Base-by-base conservation (phyloP, 2,329 filamentous ascomycete species). In the Juglanconis oblonga region DNA sequence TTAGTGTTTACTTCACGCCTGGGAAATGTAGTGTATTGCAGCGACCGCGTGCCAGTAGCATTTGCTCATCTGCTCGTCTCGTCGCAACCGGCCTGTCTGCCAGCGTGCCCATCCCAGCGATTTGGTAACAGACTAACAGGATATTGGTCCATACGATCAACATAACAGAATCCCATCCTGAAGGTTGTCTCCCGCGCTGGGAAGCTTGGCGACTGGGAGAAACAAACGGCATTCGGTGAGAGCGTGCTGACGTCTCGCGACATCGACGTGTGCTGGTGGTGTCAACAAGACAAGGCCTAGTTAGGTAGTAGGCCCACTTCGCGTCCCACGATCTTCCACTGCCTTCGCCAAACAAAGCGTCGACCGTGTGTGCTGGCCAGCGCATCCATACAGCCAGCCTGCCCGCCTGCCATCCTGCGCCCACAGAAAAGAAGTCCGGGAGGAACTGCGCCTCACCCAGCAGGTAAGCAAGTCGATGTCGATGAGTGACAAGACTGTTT, bases 1-100 rank as follows among this genome's bases (percentile, higher is more conserved):
- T 52, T 52, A 52, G 49, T 52, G 49, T 52, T 52, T 52, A 52
- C 49, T 52, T 52, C 42, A n/a, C 42, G 42, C 10, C 42, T 45
- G 13, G 42, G 42, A 24, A 24, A 24, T 5, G 4, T 47, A 17
- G 17, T 24, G 24, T 24, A 24, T 24, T 24, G 24, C 44, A 24
- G n/a, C 17, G 44, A n/a, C 14, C 44, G n/a, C 42, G 42, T 44
- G 24, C 24, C 24, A 24, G 24, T 24, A 24, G 24, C 24, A 24
- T 24, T 24, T 24, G 24, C 24, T 24, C 24, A 24, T 24, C 24
- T 24, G 24, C 24, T 2, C 24, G 24, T 24, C 24, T 24, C 24
- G 24, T 24, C 24, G 24, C 24, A 24, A 24, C 24, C 24, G 24
- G 24, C 24, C 24, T 24, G 24, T 24, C 24, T 24, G 24, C 24